phyloP scores from a whole-genome alignment of 2,329 filamentous ascomycete genomes.

The Pseudogymnoascus sp. region DNA sequence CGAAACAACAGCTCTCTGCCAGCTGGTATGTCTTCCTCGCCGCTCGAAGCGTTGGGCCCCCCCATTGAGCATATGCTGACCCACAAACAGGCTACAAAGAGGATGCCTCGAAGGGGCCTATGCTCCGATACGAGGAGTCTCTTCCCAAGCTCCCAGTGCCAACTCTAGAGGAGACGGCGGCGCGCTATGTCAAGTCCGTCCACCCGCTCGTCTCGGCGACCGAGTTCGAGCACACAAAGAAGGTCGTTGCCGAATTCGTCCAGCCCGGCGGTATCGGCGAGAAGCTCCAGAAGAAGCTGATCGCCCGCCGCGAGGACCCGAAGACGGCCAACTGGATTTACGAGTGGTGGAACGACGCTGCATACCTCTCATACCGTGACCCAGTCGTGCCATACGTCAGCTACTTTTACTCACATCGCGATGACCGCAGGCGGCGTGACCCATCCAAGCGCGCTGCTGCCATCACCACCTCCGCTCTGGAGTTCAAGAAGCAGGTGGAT shows the following conservation, averaged over 20 bases:
- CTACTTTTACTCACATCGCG: slow-evolving; percentile 98
- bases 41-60: slow-evolving; percentile 7
- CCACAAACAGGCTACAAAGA: slow-evolving; percentile 60
- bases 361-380: slow-evolving; percentile 88
- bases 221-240: slow-evolving; percentile 66
- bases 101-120: slow-evolving; percentile 68
- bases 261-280: slow-evolving; percentile 76
- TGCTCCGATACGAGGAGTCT: slow-evolving; percentile 82
- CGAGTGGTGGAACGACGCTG: slow-evolving; percentile 97
- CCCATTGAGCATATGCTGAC: slow-evolving; percentile 12
- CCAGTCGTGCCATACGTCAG: slow-evolving; percentile 96
- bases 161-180: slow-evolving; percentile 71
- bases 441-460: slow-evolving; percentile 90
- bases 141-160: slow-evolving; percentile 72
- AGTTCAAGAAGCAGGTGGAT: slow-evolving; percentile 94
- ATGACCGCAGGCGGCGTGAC: slow-evolving; percentile 79
- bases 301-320: slow-evolving; percentile 70
- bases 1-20: slow-evolving; percentile 51
- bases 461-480: slow-evolving; percentile 73
- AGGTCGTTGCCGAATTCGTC: slow-evolving; percentile 81
- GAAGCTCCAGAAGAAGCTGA: slow-evolving; percentile 77
- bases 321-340: slow-evolving; percentile 87
- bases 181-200: slow-evolving; percentile 71
- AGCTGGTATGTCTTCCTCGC: slow-evolving; percentile 32
- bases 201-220: slow-evolving; percentile 60